These are phyloP conservation scores for Lactifluus piperatus DNA, from an alignment of 768 basidiomycete species.

Conservation along the genomic window DNA sequence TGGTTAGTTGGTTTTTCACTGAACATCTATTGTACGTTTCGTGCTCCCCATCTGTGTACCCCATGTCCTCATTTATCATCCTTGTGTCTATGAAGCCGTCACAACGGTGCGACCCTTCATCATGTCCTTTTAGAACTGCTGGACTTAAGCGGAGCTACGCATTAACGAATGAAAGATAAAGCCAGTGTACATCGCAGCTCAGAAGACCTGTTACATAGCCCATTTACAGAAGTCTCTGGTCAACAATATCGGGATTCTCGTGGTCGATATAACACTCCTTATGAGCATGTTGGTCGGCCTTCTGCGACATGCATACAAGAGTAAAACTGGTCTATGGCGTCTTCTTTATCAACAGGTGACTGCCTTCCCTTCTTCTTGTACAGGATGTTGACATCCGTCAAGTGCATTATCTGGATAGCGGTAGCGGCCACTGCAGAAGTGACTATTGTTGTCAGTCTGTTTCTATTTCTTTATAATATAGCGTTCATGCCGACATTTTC, in stretches of 20 bases:
- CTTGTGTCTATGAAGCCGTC: neutral
- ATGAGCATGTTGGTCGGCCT: neutral
- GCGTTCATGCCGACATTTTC: neutral
- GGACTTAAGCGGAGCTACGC: neutral
- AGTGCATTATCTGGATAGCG: slow-evolving; percentile 6
- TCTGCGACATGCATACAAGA: neutral
- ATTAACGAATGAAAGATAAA: neutral
- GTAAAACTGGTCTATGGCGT: neutral
- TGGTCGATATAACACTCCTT: neutral
- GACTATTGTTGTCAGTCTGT: neutral
- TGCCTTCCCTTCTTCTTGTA: neutral
- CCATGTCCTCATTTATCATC: neutral
- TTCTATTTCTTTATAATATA: neutral
- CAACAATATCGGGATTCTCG: neutral
- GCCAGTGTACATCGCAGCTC: neutral
- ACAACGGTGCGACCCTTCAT: neutral
- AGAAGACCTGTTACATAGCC: neutral
- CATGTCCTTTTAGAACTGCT: neutral
- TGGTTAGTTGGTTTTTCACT: neutral
- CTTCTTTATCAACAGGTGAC: slow-evolving; percentile 13
- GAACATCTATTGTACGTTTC: neutral
- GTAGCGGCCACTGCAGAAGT: neutral
- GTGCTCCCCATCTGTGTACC: no score
- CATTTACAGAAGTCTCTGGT: neutral
- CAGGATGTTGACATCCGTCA: neutral